phyloP scores from a whole-genome alignment of 2,329 filamentous ascomycete species.

The Fusarium subtropicale region DNA sequence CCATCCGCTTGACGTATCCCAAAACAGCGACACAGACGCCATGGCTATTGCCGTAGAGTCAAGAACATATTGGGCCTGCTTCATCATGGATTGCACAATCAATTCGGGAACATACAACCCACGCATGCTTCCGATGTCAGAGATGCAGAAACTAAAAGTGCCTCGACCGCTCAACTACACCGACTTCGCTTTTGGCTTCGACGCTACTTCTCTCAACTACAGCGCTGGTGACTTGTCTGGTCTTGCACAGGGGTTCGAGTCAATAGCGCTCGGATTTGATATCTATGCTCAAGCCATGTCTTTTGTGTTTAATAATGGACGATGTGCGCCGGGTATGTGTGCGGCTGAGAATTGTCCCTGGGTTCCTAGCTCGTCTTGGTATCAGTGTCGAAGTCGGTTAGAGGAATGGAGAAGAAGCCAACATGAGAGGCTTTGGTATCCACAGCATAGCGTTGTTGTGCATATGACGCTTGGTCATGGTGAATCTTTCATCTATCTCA shows the following conservation, averaged over 20 bases:
- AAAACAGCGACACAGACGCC: conserved; percentile 20
- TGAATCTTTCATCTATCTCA: conserved; percentile 58
- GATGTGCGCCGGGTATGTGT: conserved; percentile 55
- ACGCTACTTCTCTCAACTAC: background rate
- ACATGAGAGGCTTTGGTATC: conserved; percentile 53
- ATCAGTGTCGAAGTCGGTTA: conserved; percentile 45
- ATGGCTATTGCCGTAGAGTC: conserved; percentile 50
- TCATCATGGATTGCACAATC: conserved; percentile 59
- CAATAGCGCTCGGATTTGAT: conserved; percentile 57
- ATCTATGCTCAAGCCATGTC: conserved; percentile 57
- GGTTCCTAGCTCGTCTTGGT: conserved; percentile 53
- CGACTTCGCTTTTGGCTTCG: conserved; percentile 55
- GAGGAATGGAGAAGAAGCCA: conserved; percentile 53
- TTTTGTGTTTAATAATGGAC: conserved; percentile 57
- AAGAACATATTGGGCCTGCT: conserved; percentile 59
- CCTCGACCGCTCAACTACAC: conserved; percentile 49
- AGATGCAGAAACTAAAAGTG: conserved; percentile 52
- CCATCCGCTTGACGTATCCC: conserved; percentile 29
- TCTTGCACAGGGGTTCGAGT: conserved; percentile 45
- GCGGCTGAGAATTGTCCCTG: conserved; percentile 55
- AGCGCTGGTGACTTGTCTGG: background rate
- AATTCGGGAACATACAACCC: conserved; percentile 56
- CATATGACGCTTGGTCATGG: conserved; percentile 55
- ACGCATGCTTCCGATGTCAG: conserved; percentile 51
- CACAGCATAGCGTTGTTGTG: conserved; percentile 52